Percentiles rank a stretch among this genome's conserved stretches.
These are phyloP conservation scores for Draba incana DNA, from an alignment of 345 rosid species.

Conservation along the genomic window DNA sequence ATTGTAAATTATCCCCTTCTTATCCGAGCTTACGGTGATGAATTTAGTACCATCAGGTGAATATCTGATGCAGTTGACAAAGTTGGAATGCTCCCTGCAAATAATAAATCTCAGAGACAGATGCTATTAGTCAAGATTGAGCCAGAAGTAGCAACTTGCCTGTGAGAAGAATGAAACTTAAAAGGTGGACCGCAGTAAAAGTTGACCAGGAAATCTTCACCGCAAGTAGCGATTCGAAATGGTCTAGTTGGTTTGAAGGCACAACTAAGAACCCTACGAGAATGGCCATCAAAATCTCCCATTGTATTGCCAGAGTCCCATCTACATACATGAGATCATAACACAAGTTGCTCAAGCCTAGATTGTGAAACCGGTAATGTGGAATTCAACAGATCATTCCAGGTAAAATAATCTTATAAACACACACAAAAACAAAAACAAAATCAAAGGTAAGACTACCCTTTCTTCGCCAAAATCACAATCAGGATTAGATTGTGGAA, in stretches of 20 bases:
- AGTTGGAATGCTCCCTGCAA: conserved; percentile 86
- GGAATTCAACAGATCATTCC: not conserved
- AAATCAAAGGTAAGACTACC: conserved; percentile 2
- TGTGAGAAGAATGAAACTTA: conserved; percentile 87
- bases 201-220: conserved; percentile 92
- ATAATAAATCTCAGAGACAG: conserved; percentile 6
- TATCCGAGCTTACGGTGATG: conserved; percentile 89
- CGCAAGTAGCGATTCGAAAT: conserved; percentile 84
- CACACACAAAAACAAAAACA: too few species aligned
- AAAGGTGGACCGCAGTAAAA: conserved; percentile 97
- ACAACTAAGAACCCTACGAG: conserved; percentile 84
- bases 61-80: conserved; percentile 88
- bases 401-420: not conserved
- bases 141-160: conserved; percentile 43
- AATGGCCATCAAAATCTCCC: conserved; percentile 97
- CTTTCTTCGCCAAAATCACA: not conserved
- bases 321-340: conserved; percentile 45
- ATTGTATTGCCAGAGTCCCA: conserved; percentile 96
- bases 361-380: not conserved
- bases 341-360: not conserved
- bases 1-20: conserved; percentile 79
- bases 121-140: conserved; percentile 12
- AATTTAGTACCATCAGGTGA: conserved; percentile 92
- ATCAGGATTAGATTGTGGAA: too few species aligned
- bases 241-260: conserved; percentile 93